Evolutionary conservation across 2,329 filamentous ascomycete species (phyloP), one percentile per base, ranked within the genome.

Genomic region (Penicillium sp.): DNA sequence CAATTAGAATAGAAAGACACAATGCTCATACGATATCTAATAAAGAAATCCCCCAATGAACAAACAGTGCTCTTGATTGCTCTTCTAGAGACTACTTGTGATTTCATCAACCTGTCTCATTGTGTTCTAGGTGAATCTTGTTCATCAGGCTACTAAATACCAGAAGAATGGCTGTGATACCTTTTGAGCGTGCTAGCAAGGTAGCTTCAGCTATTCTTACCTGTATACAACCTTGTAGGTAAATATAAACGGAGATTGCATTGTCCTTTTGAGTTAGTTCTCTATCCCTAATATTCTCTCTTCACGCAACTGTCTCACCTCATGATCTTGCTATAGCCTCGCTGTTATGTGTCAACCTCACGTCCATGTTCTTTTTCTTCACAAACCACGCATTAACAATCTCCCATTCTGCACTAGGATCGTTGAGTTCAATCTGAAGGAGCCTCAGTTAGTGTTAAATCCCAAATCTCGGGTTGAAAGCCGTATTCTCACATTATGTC

Each of bases 371-470:
- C 29, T 46, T 46, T 33, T 46, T 29, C 13, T n/a, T 46, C 44
- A 46, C 44, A 33, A 46, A 33, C 44, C 47, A 84, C 16, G 80
- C 79, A 73, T 82, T 82, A 9, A 61, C 48, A 19, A 59, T 52
- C 31, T 63, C 55, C 66, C 65, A 67, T 13, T 68, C 61, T 21
- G 49, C 50, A 9, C 55, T 50, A 7, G 61, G 64, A 23, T 61
- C 38, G 16, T 54, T 25, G 13, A 68, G 40, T 50, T 60, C 43
- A 31, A 67, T 58, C 66, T 67, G 21, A 16, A 54, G 10, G 5
- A 3, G 7, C 4, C 11, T 8, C 4, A 7, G 44, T 46, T 33
- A 46, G 44, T 23, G 4, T 33, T n/a, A 33, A 6, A 46, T 21
- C 11, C 9, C 29, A 19, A 38, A 36, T n/a, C 10, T 21, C 25